These are phyloP conservation scores for Trametes elegans DNA, from an alignment of 768 basidiomycete genomes.

Conservation along the genomic window DNA sequence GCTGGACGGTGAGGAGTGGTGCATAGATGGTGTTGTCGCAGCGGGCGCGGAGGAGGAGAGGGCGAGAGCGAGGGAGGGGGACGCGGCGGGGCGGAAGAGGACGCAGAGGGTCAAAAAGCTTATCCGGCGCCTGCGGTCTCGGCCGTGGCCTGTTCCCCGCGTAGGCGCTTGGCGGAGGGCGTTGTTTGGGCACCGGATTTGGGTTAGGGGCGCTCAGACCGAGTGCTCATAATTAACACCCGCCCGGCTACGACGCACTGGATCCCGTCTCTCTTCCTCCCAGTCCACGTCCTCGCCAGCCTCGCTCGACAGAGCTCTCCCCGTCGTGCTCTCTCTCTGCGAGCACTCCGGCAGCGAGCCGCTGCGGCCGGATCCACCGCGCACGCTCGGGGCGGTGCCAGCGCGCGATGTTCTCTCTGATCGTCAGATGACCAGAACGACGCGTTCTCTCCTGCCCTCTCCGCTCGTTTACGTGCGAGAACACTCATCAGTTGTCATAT, in stretches of 20 bases:
- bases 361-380: neutral
- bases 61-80: slow-evolving; percentile 1
- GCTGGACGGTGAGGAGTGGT: neutral
- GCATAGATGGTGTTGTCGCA: slow-evolving; percentile 3
- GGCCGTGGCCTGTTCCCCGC: neutral
- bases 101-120: slow-evolving; percentile 16
- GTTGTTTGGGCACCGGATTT: neutral
- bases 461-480: neutral
- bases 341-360: neutral
- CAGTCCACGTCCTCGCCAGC: neutral
- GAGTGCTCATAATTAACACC: neutral
- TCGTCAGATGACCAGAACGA: slow-evolving; percentile 6
- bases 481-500: slow-evolving; percentile 3
- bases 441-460: neutral
- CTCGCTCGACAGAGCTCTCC: neutral
- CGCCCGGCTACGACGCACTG: slow-evolving; percentile 4
- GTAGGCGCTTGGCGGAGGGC: neutral
- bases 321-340: neutral
- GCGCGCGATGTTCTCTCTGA: neutral
- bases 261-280: neutral
- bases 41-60: neutral
- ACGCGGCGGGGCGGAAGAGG: slow-evolving; percentile 4
- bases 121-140: slow-evolving; percentile 10
- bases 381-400: neutral
- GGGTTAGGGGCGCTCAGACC: neutral